Evolutionary conservation across 2,329 filamentous ascomycete genomes (phyloP), one percentile per base, ranked within the genome.

Genomic region (Hysterium pulicare): DNA sequence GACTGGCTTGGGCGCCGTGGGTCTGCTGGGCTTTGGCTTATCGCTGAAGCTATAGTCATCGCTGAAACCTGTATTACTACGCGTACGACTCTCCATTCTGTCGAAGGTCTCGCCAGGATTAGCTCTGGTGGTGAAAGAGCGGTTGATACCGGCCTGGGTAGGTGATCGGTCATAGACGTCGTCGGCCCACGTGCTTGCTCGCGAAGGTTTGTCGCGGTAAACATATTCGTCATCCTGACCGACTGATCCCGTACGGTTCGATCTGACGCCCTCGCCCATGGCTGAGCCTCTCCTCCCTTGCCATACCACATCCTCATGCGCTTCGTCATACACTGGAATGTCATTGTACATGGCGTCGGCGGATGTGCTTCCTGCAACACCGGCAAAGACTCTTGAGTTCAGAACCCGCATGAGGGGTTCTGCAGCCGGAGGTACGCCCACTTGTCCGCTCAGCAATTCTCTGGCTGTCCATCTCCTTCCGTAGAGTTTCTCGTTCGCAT

Each of bases 401-500:
- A 97, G 77, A 5, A 97, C 80, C 50, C 77, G 78, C 79, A 95
- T 86, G 38, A 98, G 79, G 10, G 91, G 87, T 33, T 87, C 86
- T 2, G 93, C 88, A 45, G 87, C 84, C 0, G 86, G 81, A 1
- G 93, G 91, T 1, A 90, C 81, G 32, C 82, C 78, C 30, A 97
- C 80, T 24, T 78, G 76, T 24, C 93, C 93, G 43, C 79, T 81
- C 28, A 98, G 79, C 33, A 98, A 79, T 64, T 95, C 86, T 49
- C 77, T 74, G 11, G 93, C 93, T 7, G 87, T 90, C 67, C 87
- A 79, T 47, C 86, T 82, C 45, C 84, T 81, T 48, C 88, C 87
- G 67, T 98, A 98, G 47, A 98, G 79, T 71, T 95, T 95, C 71
- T 95, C 87, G 64, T 98, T 98, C 55, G 93, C 93, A 69, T 98